Base-by-base conservation (phyloP, 2,329 filamentous ascomycete genomes). In the Myriosclerotinia scirpicola region DNA sequence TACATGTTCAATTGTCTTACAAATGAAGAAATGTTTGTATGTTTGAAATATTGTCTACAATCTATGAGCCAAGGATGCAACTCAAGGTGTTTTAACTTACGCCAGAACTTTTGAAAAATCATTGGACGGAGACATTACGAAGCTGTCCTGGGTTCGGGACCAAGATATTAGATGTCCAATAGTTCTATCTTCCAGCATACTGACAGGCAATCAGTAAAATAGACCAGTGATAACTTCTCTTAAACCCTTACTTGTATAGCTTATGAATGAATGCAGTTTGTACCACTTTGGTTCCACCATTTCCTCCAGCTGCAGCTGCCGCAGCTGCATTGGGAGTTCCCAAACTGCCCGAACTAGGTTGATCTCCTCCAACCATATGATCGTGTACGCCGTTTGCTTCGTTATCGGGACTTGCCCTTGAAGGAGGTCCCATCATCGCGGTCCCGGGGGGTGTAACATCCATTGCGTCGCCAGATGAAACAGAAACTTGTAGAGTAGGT, bases 211-310 rank as follows among this genome's bases (percentile, higher is more conserved):
- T 74, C 61, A 75, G 70, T 61, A 67, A 36, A 15, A 22, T 40
- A 17, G 50, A 22, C 30, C 12, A 46, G 20, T 34, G 56, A 54
- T n/a, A 34, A 7, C 38, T 46, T 54, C 46, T 26, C 22, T 53
- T 36, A 64, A 44, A 67, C 67, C 76, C 89, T 76, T 83, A 97
- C 93, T 96, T 97, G 83, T 98, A 99, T 46, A 99, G 86, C 79
- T 99, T 99, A 79, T 99, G 95, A 71, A 99, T 98, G 76, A 99
- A 99, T 30, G 95, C 95, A 14, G 95, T 98, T 80, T 99, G 95
- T 20, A 98, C 93, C 54, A 97, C 94, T 80, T 99, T 99, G 68
- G 95, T 93, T 77, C 97, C 93, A 76, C 96, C 92, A 63, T 93
- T 89, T 58, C 90, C 90, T 6, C 90, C 87, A 0, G 88, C 87